Base-by-base conservation (phyloP, 192 early-diverging fungal genomes). In the Phycomyces blakesleeanus region DNA sequence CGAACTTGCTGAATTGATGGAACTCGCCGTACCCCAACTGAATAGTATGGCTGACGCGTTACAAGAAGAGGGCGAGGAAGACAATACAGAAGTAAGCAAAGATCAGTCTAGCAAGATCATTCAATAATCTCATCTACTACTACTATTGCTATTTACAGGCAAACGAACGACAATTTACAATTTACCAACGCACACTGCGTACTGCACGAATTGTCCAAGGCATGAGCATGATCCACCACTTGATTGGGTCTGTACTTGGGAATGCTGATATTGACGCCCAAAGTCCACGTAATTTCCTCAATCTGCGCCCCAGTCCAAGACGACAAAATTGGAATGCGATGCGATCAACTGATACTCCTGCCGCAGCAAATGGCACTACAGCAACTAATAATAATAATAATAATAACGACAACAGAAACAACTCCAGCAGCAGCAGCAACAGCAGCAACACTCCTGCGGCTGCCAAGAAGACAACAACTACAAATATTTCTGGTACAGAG, bases 211-310 rank as follows among this genome's bases (percentile, higher is more conserved):
- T 73, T 14, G 51, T 67, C 16, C 71, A 73, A 37, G 65, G 71
- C 1, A 63, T 73, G 55, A 73, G 71, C 38, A 26, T 67, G 34
- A 67, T 73, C 41, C 54, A 67, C 14, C 71, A 73, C 22, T 67
- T 73, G 26, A 49, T 73, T 21, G 71, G 71, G 5, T 67, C 71
- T 11, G 61, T 73, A 5, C 51, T 73, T n/a, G 65, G 55, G 0
- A 73, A 55, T 49, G 65, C 71, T 1, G 71, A 73, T 22, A 56
- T 69, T 6, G 60, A 69, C 15, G 22, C 42, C n/a, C 52, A 59
- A 61, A 42, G 67, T 0, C 29, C 42, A 0, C 29, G 44, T 16
- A 60, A 22, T 39, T 47, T 47, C 11, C 6, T 20, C 6, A 39
- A 42, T 27, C 14, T 42, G 15, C 25, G 42, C 20, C 41, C 22